Percentiles rank a stretch among this genome's conserved stretches.
These are phyloP conservation scores for Thuja plicata DNA, from an alignment of 83 land plant species.

Conservation along the genomic window DNA sequence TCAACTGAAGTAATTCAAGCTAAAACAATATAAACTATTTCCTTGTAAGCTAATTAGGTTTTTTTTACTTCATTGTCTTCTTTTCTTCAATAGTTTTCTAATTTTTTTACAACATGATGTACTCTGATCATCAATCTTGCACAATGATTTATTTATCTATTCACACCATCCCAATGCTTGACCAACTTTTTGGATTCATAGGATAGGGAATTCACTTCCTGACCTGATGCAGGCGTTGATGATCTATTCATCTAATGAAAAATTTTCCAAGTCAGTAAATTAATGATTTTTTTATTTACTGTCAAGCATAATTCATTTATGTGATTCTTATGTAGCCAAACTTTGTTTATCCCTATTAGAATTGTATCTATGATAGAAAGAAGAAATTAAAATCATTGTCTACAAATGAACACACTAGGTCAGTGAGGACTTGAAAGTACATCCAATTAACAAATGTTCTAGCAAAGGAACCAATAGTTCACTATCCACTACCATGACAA, in stretches of 20 bases:
- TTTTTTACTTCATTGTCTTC: background rate
- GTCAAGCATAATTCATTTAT: background rate
- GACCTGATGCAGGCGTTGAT: background rate
- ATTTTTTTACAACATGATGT: background rate
- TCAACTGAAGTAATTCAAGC: background rate
- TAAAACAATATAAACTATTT: too few species aligned
- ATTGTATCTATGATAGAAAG: too few species aligned
- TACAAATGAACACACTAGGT: too few species aligned
- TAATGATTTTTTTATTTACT: background rate
- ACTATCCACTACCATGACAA: background rate
- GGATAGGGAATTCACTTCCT: too few species aligned
- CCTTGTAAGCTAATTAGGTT: background rate
- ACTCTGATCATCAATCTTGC: too few species aligned
- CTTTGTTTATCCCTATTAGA: too few species aligned
- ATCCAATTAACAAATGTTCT: background rate
- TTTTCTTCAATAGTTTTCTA: too few species aligned
- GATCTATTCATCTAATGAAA: background rate
- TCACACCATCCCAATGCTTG: too few species aligned
- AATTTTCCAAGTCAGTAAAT: background rate
- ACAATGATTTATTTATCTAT: too few species aligned
- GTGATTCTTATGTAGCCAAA: background rate
- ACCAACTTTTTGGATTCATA: too few species aligned
- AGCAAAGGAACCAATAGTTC: background rate
- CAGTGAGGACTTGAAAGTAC: background rate
- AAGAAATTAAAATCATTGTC: too few species aligned